Evolutionary conservation across 495 filamentous ascomycete genomes (phyloP).

Genomic region (Aspergillus panamensis): DNA sequence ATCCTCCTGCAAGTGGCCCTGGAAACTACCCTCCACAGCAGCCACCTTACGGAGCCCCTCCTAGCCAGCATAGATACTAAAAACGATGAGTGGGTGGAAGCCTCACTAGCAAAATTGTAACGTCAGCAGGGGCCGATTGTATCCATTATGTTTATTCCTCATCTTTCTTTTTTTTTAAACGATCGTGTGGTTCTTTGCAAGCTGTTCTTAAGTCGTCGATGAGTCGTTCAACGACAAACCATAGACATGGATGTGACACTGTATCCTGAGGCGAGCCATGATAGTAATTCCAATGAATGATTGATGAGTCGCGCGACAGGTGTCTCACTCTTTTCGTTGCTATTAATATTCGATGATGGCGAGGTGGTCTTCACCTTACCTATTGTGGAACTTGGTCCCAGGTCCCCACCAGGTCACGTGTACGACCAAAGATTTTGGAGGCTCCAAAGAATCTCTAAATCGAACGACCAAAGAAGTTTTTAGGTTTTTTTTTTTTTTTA

Average conservation of each 20-base stretch:
- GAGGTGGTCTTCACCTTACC: no score
- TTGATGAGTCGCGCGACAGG: neutral
- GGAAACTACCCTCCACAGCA: conserved; percentile 5
- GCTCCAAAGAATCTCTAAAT: no score
- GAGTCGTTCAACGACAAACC: neutral
- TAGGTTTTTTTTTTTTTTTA: no score
- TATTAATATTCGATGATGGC: no score
- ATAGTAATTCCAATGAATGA: neutral
- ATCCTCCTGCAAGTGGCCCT: neutral
- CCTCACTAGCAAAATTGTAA: neutral
- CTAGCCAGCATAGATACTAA: conserved; percentile 9
- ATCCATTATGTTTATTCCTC: conserved; percentile 6
- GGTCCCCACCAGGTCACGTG: no score
- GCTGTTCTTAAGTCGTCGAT: neutral
- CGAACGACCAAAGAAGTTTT: no score
- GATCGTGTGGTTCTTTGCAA: neutral
- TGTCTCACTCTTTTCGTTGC: no score
- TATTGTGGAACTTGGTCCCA: no score
- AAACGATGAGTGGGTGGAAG: no score
- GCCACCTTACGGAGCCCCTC: conserved; percentile 5
- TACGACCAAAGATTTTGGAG: no score
- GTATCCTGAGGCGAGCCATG: neutral
- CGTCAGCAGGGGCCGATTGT: neutral
- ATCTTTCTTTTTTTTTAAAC: neutral
- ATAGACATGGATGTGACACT: neutral